Evolutionary conservation across 148 eudicot genomes (phyloP).

Genomic region (Hydrangea macrophylla): DNA sequence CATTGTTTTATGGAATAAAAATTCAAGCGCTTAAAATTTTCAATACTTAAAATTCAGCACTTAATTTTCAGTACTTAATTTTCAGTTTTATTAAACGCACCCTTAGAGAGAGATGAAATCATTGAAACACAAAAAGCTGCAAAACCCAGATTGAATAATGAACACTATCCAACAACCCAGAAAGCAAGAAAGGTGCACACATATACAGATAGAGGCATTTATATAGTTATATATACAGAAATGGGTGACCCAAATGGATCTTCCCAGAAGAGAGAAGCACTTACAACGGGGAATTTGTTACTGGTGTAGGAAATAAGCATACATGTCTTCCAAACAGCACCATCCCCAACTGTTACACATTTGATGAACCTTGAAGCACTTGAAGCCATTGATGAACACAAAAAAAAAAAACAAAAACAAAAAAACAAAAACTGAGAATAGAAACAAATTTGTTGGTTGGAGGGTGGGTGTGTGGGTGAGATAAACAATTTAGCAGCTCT

Average conservation of each 20-base stretch:
- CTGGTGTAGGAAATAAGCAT: conserved; percentile 64
- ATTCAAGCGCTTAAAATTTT: no score
- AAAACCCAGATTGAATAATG: conserved; percentile 21
- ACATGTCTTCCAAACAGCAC: conserved; percentile 66
- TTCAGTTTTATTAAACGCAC: no score
- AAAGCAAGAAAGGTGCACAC: neutral
- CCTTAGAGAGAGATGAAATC: conserved; percentile 8
- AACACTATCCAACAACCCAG: conserved; percentile 20
- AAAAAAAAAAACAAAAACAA: conserved; percentile 16
- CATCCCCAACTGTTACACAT: conserved; percentile 68
- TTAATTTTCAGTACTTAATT: no score
- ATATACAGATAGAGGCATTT: neutral
- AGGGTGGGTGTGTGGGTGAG: conserved; percentile 3
- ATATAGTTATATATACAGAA: neutral
- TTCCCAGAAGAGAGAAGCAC: conserved; percentile 11
- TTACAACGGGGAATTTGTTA: conserved; percentile 65
- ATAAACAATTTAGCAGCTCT: neutral
- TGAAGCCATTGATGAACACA: conserved; percentile 41
- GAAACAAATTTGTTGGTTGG: neutral
- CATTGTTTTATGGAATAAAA: no score
- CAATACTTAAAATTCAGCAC: no score
- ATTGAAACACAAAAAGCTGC: conserved; percentile 21
- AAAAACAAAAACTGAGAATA: neutral
- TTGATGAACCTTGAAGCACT: conserved; percentile 57
- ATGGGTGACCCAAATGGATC: conserved; percentile 1